Evolutionary conservation across 2,329 filamentous ascomycete genomes (phyloP).

Genomic region (Lecanicillium sp.): DNA sequence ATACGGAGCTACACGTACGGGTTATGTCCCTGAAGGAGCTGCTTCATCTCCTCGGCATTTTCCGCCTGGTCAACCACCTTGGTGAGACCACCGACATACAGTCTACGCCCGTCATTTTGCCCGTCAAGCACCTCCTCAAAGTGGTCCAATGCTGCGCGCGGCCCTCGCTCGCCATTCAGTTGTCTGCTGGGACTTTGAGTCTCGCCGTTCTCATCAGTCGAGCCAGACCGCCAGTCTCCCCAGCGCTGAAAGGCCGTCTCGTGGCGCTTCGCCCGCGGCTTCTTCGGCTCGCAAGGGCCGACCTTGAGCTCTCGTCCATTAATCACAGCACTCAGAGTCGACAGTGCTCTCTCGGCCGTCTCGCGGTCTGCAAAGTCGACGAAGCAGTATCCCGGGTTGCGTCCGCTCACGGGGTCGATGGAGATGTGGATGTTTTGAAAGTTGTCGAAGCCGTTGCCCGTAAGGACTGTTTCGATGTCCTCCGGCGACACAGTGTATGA

Average conservation of each 20-base stretch:
- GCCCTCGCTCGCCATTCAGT: conserved; percentile 16
- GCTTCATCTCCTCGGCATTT: conserved; percentile 35
- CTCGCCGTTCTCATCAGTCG: no score
- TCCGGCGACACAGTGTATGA: conserved; percentile 41
- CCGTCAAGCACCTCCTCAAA: conserved; percentile 17
- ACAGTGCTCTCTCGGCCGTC: conserved; percentile 49
- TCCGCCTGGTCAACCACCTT: conserved; percentile 39
- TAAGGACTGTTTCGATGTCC: conserved; percentile 53
- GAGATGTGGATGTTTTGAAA: conserved; percentile 68
- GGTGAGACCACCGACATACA: conserved; percentile 43
- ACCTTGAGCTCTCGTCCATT: conserved; percentile 54
- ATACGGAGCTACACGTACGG: conserved; percentile 22
- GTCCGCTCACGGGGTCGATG: conserved; percentile 54
- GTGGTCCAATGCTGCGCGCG: conserved; percentile 20
- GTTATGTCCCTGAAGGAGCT: conserved; percentile 38
- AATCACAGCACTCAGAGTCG: conserved; percentile 44
- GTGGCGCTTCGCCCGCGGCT: conserved; percentile 10
- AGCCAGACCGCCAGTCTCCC: conserved; percentile 31
- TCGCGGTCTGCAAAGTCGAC: conserved; percentile 54
- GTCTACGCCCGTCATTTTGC: conserved; percentile 25
- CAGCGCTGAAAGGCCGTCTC: conserved; percentile 28
- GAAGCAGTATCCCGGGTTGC: conserved; percentile 69
- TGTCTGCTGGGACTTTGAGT: no score
- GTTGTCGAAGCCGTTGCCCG: conserved; percentile 21
- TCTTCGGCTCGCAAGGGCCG: conserved; percentile 54